These are phyloP conservation scores for Paracorniculantispora psalliotae DNA, from an alignment of 2,329 filamentous ascomycete genomes.

Conservation along the genomic window DNA sequence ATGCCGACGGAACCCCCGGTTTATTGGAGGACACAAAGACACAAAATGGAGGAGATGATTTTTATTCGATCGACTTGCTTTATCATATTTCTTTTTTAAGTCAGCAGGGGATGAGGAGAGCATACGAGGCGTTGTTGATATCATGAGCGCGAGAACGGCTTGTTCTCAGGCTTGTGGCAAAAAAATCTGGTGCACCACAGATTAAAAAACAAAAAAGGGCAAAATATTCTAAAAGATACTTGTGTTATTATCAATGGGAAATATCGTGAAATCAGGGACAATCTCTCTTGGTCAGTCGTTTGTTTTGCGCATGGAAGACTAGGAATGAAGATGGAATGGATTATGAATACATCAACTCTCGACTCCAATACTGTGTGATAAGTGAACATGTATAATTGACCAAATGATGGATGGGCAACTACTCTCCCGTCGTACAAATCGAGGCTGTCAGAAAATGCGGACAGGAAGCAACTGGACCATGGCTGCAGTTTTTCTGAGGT, in stretches of 20 bases:
- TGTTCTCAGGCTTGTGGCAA: neutral
- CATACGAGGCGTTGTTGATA: neutral
- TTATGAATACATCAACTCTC: conserved; percentile 6
- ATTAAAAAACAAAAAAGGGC: neutral
- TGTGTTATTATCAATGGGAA: conserved; percentile 9
- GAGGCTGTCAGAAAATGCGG: too few species aligned
- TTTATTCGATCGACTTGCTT: neutral
- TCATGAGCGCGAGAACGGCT: neutral
- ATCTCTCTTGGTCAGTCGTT: neutral
- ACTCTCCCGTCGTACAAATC: too few species aligned
- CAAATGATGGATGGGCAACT: too few species aligned
- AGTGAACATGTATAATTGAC: neutral
- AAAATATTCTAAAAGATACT: neutral
- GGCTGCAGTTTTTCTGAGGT: neutral
- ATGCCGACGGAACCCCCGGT: neutral
- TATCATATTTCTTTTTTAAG: neutral
- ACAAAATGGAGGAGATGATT: neutral
- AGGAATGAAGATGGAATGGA: neutral
- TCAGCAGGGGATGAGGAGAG: neutral
- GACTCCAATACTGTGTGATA: neutral
- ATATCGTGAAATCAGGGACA: neutral
- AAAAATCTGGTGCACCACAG: neutral
- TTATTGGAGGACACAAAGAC: neutral
- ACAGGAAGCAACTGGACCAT: neutral
- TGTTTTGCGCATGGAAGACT: neutral